Base-by-base conservation (phyloP, 208 protist species). In the Wallacemonas sp. region DNA sequence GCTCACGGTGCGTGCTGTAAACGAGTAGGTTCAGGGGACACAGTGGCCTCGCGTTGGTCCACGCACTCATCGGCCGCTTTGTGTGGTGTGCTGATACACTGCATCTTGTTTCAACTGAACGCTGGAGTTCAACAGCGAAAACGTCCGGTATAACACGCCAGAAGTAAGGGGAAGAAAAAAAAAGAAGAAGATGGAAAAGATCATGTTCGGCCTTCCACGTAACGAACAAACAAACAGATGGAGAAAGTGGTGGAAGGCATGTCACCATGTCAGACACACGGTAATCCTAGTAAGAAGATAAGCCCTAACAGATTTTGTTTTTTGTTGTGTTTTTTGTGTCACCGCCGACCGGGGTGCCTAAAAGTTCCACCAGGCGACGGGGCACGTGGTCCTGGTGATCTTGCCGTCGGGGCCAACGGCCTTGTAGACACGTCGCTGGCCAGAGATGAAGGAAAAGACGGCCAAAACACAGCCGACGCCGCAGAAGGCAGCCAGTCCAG, bases 351-450 rank as follows among this genome's bases (percentile, higher is more conserved):
- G 48, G 38, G 16, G 25, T 31, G 52, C 23, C 68, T 78, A 95
- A 57, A 87, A 92, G 48, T 84, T 91, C 86, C 89, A 95, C 86
- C 89, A 95, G 22, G 59, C 67, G 14, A 71, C 74, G 16, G 89
- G 86, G 65, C 77, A 91, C 7, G 81, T 90, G 1, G 68, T 64
- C 61, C 91, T 88, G 14, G 54, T 79, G 39, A 93, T 74, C 28
- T 76, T 77, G 23, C 91, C 87, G 42, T 89, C 84, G 20, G 72
- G 62, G 20, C 55, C 74, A n/a, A 96, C 86, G 14, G 64, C 72
- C 26, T 65, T 63, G 63, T 91, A 81, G 32, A 86, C 67, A n/a
- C 86, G 86, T 1, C 72, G 49, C 63, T 82, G 76, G 32, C 69
- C 74, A 18, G 76, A 81, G 3, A 79, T 54, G 36, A 93, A 76